Evolutionary conservation across 306 rosid genomes (phyloP).

Genomic region (Hippophae rhamnoides): DNA sequence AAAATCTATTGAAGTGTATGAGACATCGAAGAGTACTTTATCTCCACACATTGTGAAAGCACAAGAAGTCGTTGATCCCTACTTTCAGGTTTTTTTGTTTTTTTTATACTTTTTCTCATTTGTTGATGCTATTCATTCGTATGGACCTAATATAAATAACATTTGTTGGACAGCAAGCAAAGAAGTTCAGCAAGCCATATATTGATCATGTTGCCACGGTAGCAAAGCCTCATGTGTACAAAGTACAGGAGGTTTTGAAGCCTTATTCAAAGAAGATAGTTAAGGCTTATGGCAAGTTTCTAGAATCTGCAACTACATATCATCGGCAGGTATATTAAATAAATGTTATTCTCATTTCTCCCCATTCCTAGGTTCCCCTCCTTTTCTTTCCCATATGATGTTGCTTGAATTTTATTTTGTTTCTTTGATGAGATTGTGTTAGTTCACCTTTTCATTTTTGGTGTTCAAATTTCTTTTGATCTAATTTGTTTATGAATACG

Average conservation of each 20-base stretch:
- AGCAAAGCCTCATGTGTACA: conserved; percentile 77
- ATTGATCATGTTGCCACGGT: conserved; percentile 69
- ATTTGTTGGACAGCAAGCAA: conserved; percentile 59
- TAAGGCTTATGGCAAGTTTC: conserved; percentile 58
- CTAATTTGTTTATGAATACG: no score
- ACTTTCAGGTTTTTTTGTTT: conserved; percentile 49
- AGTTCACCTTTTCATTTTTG: no score
- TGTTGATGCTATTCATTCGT: conserved; percentile 15
- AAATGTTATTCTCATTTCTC: no score
- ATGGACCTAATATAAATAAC: neutral
- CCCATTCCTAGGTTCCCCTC: no score
- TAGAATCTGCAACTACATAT: conserved; percentile 67
- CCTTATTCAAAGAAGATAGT: conserved; percentile 59
- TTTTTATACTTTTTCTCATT: conserved; percentile 3
- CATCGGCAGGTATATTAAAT: conserved; percentile 55
- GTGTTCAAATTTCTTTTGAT: no score
- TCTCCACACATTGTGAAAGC: conserved; percentile 59
- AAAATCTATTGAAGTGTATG: conserved; percentile 51
- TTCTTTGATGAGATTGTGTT: no score
- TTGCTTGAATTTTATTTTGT: no score
- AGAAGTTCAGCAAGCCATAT: conserved; percentile 76
- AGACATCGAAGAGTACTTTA: conserved; percentile 51
- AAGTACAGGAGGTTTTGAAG: conserved; percentile 52
- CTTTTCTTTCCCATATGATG: no score
- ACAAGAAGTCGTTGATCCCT: conserved; percentile 64